Evolutionary conservation across 1,284 basidiomycete genomes (phyloP).

Genomic region (Agroathelia rolfsii): DNA sequence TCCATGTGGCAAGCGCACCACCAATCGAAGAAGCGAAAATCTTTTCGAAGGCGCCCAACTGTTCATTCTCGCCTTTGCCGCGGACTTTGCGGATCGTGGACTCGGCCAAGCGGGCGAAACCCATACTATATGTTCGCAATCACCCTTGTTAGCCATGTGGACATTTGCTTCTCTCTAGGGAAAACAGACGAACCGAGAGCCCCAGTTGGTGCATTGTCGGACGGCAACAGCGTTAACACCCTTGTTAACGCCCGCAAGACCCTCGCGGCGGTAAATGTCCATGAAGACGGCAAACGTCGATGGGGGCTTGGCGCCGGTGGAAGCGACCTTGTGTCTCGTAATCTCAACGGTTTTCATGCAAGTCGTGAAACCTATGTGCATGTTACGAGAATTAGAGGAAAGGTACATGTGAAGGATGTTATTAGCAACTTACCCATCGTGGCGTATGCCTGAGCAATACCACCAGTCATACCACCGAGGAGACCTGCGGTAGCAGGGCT

Average conservation of each 20-base stretch:
- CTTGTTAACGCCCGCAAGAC: constrained; percentile 96
- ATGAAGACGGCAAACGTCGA: constrained; percentile 92
- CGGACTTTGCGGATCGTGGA: constrained; percentile 65
- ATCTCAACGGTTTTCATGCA: constrained; percentile 99
- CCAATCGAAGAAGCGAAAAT: constrained; percentile 86
- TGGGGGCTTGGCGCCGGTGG: constrained; percentile 80
- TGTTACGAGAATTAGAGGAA: not conserved
- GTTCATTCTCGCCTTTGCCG: constrained; percentile 71
- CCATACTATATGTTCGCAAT: constrained; percentile 57
- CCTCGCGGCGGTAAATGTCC: constrained; percentile 91
- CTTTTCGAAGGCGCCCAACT: constrained; percentile 75
- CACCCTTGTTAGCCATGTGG: constrained; percentile 6
- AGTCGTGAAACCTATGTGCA: constrained; percentile 79
- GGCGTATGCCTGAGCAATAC: constrained; percentile 96
- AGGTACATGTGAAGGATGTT: too few species aligned
- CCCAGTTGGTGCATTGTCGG: constrained; percentile 99
- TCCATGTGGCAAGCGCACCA: constrained; percentile 97
- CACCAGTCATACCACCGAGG: constrained; percentile 95
- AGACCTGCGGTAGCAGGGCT: constrained; percentile 80
- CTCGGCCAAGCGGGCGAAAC: constrained; percentile 93
- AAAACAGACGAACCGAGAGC: constrained; percentile 62
- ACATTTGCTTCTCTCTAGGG: not conserved
- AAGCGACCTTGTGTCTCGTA: constrained; percentile 92
- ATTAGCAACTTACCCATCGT: constrained; percentile 96
- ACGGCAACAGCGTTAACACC: constrained; percentile 98